A percentile compares a stretch with the other conserved stretches of the same genome.
Evolutionary conservation across 164 flowering plant species (phyloP).

Genomic region (Chimonanthus praecox): DNA sequence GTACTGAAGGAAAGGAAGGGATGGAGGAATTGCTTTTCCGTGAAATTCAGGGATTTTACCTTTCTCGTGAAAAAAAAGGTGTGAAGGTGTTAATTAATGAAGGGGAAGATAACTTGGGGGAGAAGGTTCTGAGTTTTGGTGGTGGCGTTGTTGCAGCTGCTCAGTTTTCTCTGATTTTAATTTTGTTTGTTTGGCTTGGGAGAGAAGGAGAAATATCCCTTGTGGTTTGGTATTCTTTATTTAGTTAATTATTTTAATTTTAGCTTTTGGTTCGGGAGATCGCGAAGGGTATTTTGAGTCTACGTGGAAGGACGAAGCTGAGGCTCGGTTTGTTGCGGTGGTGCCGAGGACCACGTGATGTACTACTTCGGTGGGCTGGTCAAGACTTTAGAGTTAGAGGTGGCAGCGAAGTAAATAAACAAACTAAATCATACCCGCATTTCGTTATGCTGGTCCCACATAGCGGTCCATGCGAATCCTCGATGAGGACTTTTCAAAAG

Average conservation of each 20-base stretch:
- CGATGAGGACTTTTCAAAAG: no score
- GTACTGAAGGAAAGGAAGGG: constrained; percentile 14
- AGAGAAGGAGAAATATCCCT: not conserved
- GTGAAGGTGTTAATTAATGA: no score
- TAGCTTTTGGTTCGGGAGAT: constrained; percentile 2
- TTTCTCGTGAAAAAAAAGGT: not conserved
- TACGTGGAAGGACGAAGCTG: constrained; percentile 17
- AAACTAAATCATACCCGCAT: no score
- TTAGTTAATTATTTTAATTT: constrained; percentile 8
- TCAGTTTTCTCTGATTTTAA: no score
- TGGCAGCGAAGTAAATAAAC: no score
- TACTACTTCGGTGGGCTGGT: no score
- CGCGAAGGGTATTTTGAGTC: constrained; percentile 56
- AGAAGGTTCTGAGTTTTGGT: constrained; percentile 15
- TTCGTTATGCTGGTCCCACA: no score
- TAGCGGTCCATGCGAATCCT: no score
- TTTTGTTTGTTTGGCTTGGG: constrained; percentile 9
- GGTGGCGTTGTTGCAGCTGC: no score
- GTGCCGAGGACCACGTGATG: constrained; percentile 32
- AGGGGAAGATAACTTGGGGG: constrained; percentile 21
- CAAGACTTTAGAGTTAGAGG: no score
- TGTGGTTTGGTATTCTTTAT: not conserved
- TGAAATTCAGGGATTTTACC: not conserved
- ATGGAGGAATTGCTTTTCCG: not conserved
- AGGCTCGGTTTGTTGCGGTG: constrained; percentile 21